phyloP scores from a whole-genome alignment of 148 eudicot species.

The Rhododendron mucronatum region DNA sequence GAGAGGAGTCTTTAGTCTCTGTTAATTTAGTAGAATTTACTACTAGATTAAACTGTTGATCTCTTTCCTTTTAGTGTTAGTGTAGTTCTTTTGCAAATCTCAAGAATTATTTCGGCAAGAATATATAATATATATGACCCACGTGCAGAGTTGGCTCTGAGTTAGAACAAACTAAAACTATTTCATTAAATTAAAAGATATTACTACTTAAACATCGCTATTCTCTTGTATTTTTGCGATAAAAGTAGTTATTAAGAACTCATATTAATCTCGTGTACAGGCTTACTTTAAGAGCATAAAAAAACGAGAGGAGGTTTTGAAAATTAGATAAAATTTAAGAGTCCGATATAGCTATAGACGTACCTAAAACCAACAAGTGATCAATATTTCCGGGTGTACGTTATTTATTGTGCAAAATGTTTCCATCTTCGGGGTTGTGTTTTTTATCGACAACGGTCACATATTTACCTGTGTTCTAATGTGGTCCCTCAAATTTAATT shows the following conservation, averaged over 20 bases:
- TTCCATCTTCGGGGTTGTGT: not conserved
- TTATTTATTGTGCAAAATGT: not conserved
- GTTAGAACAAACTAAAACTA: not conserved
- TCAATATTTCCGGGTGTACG: too few species aligned
- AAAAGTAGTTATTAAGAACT: too few species aligned
- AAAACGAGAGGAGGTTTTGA: too few species aligned
- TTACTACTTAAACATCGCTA: not conserved
- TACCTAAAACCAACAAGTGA: not conserved
- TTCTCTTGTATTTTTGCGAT: not conserved
- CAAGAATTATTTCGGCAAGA: not conserved
- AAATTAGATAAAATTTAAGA: not conserved
- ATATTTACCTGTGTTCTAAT: not conserved
- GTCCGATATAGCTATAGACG: not conserved
- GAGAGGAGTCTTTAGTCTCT: not conserved
- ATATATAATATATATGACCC: not conserved
- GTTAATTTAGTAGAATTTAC: not conserved
- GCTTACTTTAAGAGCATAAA: not conserved
- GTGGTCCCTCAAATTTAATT: not conserved
- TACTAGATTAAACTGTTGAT: not conserved
- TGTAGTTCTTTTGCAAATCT: not conserved
- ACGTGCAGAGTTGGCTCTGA: not conserved
- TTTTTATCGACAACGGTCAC: not conserved
- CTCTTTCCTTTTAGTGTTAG: not conserved
- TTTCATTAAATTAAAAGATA: not conserved
- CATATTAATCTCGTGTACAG: not conserved